Evolutionary conservation across 768 basidiomycete genomes (phyloP).

Genomic region (Amyloporia xantha): DNA sequence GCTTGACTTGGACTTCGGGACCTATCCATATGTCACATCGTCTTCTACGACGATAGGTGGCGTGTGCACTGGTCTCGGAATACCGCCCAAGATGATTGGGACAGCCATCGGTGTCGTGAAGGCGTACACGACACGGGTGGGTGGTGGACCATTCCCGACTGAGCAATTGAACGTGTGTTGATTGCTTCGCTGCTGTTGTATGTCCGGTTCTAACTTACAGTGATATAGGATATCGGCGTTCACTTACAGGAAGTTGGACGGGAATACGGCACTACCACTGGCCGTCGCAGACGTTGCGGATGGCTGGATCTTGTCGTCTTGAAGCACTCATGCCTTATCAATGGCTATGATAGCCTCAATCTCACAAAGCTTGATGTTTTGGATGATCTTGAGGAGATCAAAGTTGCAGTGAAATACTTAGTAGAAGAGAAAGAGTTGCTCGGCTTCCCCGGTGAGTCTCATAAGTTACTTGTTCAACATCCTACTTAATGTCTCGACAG

Average conservation of each 20-base stretch:
- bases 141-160: constrained; percentile 97
- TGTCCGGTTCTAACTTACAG: neutral
- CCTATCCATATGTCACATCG: constrained; percentile 96
- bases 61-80: constrained; percentile 95
- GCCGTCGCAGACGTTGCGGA: constrained; percentile 86
- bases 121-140: constrained; percentile 97
- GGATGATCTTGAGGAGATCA: constrained; percentile 79
- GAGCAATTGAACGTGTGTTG: constrained; percentile 81
- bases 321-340: constrained; percentile 87
- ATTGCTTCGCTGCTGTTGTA: neutral
- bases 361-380: constrained; percentile 95
- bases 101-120: constrained; percentile 90
- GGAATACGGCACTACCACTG: constrained; percentile 91
- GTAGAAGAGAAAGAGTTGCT: constrained; percentile 69
- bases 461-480: neutral
- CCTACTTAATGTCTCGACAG: constrained; percentile 33
- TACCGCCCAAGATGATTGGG: constrained; percentile 87
- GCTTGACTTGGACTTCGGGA: constrained; percentile 97
- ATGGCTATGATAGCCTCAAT: constrained; percentile 91
- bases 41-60: constrained; percentile 92
- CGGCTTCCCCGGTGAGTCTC: constrained; percentile 83
- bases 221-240: constrained; percentile 60
- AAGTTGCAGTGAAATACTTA: constrained; percentile 76
- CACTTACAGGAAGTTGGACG: constrained; percentile 91
- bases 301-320: constrained; percentile 98